Percentiles rank a stretch among this genome's conserved stretches.
Conservation (phyloP, 1,284 basidiomycete species). For the Sanghuangporus sanghuang region DNA sequence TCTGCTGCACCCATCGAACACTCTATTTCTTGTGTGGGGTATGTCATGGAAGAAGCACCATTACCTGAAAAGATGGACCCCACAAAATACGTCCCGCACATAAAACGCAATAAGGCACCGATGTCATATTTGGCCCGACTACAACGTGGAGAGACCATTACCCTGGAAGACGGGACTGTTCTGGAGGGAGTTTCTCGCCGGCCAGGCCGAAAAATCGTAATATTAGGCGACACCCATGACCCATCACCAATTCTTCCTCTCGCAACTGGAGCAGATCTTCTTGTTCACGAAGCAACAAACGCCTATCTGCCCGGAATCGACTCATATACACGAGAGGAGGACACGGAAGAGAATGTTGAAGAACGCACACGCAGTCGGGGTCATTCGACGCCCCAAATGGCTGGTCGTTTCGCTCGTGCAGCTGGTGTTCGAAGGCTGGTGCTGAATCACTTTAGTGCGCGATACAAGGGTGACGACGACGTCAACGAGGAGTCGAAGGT, state of each 20-base stretch:
- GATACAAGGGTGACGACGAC: constrained; percentile 54
- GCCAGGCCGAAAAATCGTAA: constrained; percentile 68
- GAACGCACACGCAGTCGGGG: constrained; percentile 70
- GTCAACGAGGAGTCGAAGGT: constrained; percentile 39
- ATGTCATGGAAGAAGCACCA: constrained; percentile 73
- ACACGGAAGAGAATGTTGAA: constrained; percentile 61
- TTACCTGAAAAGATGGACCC: constrained; percentile 74
- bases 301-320: constrained; percentile 75
- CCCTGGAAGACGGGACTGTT: constrained; percentile 73
- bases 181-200: constrained; percentile 67
- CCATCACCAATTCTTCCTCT: constrained; percentile 58
- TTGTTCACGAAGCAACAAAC: constrained; percentile 89
- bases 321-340: constrained; percentile 46
- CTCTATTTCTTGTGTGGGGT: constrained; percentile 81
- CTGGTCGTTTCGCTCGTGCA: constrained; percentile 72
- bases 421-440: constrained; percentile 65
- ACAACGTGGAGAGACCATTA: constrained; percentile 64
- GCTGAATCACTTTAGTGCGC: constrained; percentile 75
- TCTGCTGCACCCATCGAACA: constrained; percentile 82
- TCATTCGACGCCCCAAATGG: constrained; percentile 92
- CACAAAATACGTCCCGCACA: constrained; percentile 52
- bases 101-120: constrained; percentile 68
- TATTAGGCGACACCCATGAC: constrained; percentile 81
- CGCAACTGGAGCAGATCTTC: constrained; percentile 57
- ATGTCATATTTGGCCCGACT: constrained; percentile 67